These are phyloP conservation scores for Rickenella mellea DNA, from an alignment of 768 basidiomycete species.

Conservation along the genomic window DNA sequence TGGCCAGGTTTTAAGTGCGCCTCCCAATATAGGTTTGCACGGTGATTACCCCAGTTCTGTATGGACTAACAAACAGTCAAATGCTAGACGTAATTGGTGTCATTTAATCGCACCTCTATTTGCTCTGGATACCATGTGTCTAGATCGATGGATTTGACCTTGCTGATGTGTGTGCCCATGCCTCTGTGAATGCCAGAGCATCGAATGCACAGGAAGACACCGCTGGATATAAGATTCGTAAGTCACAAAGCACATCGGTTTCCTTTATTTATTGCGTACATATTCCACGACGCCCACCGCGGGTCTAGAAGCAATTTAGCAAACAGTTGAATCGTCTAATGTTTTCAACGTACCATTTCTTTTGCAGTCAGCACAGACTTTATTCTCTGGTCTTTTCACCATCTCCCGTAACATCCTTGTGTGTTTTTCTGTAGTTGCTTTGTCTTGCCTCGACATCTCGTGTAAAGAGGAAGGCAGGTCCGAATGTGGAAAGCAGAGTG, in stretches of 20 bases:
- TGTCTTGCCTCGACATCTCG: slow-evolving; percentile 55
- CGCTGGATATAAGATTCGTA: slow-evolving; percentile 33
- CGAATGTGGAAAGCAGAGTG: neutral
- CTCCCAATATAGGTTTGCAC: slow-evolving; percentile 96
- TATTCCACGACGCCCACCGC: slow-evolving; percentile 96
- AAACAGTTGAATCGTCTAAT: slow-evolving; percentile 6
- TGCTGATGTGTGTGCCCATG: slow-evolving; percentile 97
- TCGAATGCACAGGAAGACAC: slow-evolving; percentile 91
- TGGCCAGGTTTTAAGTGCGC: slow-evolving; percentile 89
- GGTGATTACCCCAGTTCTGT: slow-evolving; percentile 89
- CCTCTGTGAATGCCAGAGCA: slow-evolving; percentile 96
- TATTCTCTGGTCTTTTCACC: slow-evolving; percentile 86
- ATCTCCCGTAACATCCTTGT: slow-evolving; percentile 75
- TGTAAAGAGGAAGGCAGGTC: neutral
- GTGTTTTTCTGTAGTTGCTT: slow-evolving; percentile 74
- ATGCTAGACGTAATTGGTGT: slow-evolving; percentile 1
- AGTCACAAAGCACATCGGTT: no score
- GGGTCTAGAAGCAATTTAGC: slow-evolving; percentile 53
- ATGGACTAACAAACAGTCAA: slow-evolving; percentile 41
- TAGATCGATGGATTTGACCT: slow-evolving; percentile 94
- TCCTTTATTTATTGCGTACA: slow-evolving; percentile 47
- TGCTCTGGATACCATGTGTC: slow-evolving; percentile 98
- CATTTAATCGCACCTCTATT: slow-evolving; percentile 60
- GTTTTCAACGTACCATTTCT: slow-evolving; percentile 85
- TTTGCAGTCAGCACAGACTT: slow-evolving; percentile 93